Evolutionary conservation across 371 early-diverging fungal species (phyloP), one percentile per base, ranked within the genome.

Genomic region (Gilbertella persicaria): DNA sequence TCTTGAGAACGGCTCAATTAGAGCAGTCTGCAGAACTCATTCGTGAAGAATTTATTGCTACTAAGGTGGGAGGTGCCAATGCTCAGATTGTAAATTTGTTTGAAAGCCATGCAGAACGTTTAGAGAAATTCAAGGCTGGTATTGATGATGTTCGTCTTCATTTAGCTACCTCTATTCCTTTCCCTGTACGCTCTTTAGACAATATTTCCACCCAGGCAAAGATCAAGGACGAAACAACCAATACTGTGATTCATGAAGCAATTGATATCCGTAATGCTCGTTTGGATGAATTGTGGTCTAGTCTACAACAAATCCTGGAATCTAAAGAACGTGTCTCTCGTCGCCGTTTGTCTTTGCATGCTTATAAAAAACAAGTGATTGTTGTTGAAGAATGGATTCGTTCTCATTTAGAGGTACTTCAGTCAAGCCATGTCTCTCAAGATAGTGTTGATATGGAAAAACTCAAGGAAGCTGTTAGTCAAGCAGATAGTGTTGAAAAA

Each of bases 21-120:
- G 75, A 75, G 43, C 66, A 69, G 26, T 67, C 66, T 3, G 79
- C 79, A 1, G 77, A 73, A 19, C 30, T 64, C 24, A 68, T 77
- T 16, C 66, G 77, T 2, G 73, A 77, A 44, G 73, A 73, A 37
- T 64, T 77, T 28, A 68, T 68, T n/a, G 47, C 62, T 1, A 44
- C 54, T 35, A 54, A 69, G 21, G 44, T 40, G 1, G 48, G 53
- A 5, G 21, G 42, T 3, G 40, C 23, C 12, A 49, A 50, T 20
- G 19, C 40, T 5, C 53, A 50, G 1, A 42, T 46, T 39, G 48
- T 50, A 0, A 39, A 30, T 41, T 33, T 50, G 7, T 26, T 58
- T 19, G 53, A 60, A 17, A 42, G 29, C 1, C 69, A 62, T 30
- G 30, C 35, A 1, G 67, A 69, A 9, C 57, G 72, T 33, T 46